phyloP scores from a whole-genome alignment of 2,329 filamentous ascomycete species.

The Aspergillus sp. region DNA sequence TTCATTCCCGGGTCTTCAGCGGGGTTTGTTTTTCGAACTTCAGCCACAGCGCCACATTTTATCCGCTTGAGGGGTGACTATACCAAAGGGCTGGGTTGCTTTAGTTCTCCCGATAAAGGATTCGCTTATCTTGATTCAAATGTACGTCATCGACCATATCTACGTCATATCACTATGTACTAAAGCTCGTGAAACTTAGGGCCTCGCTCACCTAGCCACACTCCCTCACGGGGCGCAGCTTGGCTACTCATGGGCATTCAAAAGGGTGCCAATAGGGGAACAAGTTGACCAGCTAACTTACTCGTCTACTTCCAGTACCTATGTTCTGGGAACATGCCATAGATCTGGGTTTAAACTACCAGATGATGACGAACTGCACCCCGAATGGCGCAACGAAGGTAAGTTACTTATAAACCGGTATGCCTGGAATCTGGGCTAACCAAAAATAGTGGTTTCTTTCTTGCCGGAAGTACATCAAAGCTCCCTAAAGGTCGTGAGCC shows the following conservation, averaged over 20 bases:
- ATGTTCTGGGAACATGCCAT: slow-evolving; percentile 71
- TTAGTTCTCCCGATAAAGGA: slow-evolving; percentile 70
- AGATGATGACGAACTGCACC: slow-evolving; percentile 79
- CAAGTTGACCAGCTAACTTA: slow-evolving; percentile 75
- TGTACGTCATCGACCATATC: slow-evolving; percentile 30
- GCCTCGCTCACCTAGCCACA: slow-evolving; percentile 72
- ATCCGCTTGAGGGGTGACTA: slow-evolving; percentile 68
- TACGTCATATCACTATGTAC: neutral
- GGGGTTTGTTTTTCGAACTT: slow-evolving; percentile 78
- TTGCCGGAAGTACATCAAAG: slow-evolving; percentile 70
- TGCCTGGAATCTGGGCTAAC: slow-evolving; percentile 12
- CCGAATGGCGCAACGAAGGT: slow-evolving; percentile 75
- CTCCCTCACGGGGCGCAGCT: slow-evolving; percentile 68
- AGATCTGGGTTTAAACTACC: slow-evolving; percentile 75
- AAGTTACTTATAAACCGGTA: slow-evolving; percentile 24
- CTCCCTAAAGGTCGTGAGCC: slow-evolving; percentile 74
- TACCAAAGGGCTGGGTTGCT: slow-evolving; percentile 70
- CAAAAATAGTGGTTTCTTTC: slow-evolving; percentile 50
- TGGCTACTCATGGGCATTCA: slow-evolving; percentile 73
- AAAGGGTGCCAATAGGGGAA: slow-evolving; percentile 67
- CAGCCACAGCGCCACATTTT: slow-evolving; percentile 73
- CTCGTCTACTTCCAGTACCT: slow-evolving; percentile 71
- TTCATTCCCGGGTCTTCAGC: slow-evolving; percentile 80
- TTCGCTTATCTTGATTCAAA: slow-evolving; percentile 76
- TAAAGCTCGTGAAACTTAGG: slow-evolving; percentile 39